Evolutionary conservation across 345 rosid species (phyloP), one percentile per base, ranked within the genome.

Genomic region (Pistacia integerrima): DNA sequence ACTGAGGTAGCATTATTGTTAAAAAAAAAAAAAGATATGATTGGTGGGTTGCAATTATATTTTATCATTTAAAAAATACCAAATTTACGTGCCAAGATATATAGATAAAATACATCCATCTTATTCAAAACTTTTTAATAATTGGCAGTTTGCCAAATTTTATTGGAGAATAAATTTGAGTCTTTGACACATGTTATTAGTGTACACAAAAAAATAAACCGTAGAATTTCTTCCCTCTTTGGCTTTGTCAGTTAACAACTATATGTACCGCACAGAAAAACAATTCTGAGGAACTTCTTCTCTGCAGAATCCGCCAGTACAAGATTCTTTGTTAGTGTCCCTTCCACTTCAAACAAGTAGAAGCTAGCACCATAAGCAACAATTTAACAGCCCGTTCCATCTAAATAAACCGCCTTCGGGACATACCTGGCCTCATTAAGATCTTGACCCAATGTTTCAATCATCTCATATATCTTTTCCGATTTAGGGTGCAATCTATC

Each of bases 401-500:
- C 9, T 41, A 30, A 30, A 30, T 30, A 1, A 25, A 76, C 80
- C 10, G 78, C 73, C 83, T 74, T 82, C 51, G 44, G 70, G 51
- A 51, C 67, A 77, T 56, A 64, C 22, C 71, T 57, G 77, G 74
- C 72, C 77, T 61, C 72, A 80, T 79, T 82, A 69, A 88, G 78
- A 71, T 85, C 87, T 73, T 81, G 73, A 69, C 77, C 67, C 72
- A 94, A 68, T 70, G 73, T 81, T 64, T 84, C 78, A 71, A 92
- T 79, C 89, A 88, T 85, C 75, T 79, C 84, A 83, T 91, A 88
- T 75, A 94, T 88, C 57, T 78, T 80, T 79, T 85, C 84, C 65
- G 93, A 88, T 70, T 85, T 76, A 33, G 90, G 83, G 71, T 91
- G 96, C 73, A 92, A 88, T 82, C 75, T 87, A 75, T 91, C 96